phyloP scores from a whole-genome alignment of 2,329 filamentous ascomycete species.

The Chrysoporthe puriensis region DNA sequence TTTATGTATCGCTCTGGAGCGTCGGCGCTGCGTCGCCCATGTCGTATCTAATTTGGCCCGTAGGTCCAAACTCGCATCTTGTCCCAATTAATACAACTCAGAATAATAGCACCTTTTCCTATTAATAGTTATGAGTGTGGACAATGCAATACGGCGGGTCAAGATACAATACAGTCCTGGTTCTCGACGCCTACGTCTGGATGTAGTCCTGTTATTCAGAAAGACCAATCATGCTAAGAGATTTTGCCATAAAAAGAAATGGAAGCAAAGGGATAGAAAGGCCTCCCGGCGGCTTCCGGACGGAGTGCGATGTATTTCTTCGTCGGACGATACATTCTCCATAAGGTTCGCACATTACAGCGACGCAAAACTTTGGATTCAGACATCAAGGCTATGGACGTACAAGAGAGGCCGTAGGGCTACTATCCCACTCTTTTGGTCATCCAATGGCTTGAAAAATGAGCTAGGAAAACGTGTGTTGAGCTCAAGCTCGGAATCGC shows the following conservation, averaged over 20 bases:
- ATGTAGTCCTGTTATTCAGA: not conserved
- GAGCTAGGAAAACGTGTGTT: too few relatives aligned
- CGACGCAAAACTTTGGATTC: not conserved
- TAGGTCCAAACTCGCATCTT: not conserved
- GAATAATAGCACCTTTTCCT: not conserved
- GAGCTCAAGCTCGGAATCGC: too few relatives aligned
- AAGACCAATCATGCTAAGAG: not conserved
- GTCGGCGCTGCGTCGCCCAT: too few relatives aligned
- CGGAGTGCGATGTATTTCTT: not conserved
- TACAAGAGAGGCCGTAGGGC: not conserved
- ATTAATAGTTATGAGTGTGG: not conserved
- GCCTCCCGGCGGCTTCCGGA: not conserved
- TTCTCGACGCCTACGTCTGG: not conserved
- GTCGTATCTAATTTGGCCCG: not conserved
- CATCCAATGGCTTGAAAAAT: not conserved
- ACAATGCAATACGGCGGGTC: not conserved
- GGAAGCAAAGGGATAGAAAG: too few relatives aligned
- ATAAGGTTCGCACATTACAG: not conserved
- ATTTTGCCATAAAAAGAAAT: too few relatives aligned
- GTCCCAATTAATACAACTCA: not conserved
- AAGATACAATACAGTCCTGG: not conserved
- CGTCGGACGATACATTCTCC: not conserved
- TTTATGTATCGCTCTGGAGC: too few relatives aligned
- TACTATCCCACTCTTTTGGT: not conserved
- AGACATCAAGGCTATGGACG: not conserved